Percentiles rank a stretch among this genome's conserved stretches.
Conservation (phyloP, 1,284 basidiomycete genomes). For the Fomitiporia mediterranea region DNA sequence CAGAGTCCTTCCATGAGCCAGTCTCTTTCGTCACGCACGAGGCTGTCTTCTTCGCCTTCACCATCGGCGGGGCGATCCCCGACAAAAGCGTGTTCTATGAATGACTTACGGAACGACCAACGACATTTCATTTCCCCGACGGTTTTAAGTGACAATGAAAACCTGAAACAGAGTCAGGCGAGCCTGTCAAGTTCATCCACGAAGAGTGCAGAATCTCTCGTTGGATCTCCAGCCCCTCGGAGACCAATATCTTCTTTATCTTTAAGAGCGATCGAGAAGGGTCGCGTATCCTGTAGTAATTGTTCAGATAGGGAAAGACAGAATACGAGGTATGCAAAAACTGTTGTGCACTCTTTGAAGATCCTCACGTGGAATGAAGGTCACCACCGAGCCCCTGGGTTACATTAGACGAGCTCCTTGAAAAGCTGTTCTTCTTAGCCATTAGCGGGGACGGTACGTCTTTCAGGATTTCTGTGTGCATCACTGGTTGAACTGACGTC, state of each 20-base stretch:
- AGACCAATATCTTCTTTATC: not conserved
- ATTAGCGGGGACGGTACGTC: constrained; percentile 72
- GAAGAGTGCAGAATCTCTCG: constrained; percentile 11
- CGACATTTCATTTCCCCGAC: constrained; percentile 30
- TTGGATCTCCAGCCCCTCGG: not conserved
- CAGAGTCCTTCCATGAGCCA: constrained; percentile 20
- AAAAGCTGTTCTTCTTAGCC: constrained; percentile 70
- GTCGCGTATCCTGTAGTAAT: not conserved
- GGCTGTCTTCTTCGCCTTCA: not conserved
- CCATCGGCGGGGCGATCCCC: constrained; percentile 31
- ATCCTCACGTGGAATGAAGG: not conserved
- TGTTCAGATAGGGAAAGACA: not conserved
- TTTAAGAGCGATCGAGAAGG: not conserved
- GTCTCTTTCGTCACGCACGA: not conserved
- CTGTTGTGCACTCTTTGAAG: too few species aligned
- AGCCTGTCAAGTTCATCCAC: constrained; percentile 7
- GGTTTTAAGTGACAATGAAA: constrained; percentile 27
- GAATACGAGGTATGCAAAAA: constrained; percentile 25
- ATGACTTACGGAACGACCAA: constrained; percentile 47
- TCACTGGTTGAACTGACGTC: constrained; percentile 17
- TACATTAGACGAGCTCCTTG: constrained; percentile 67
- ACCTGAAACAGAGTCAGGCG: constrained; percentile 19
- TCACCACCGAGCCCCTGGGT: constrained; percentile 61
- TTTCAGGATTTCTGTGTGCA: not conserved
- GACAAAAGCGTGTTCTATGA: constrained; percentile 49